Evolutionary conservation across 495 filamentous ascomycete genomes (phyloP).

Genomic region (Melanomma pulvis-pyrius): DNA sequence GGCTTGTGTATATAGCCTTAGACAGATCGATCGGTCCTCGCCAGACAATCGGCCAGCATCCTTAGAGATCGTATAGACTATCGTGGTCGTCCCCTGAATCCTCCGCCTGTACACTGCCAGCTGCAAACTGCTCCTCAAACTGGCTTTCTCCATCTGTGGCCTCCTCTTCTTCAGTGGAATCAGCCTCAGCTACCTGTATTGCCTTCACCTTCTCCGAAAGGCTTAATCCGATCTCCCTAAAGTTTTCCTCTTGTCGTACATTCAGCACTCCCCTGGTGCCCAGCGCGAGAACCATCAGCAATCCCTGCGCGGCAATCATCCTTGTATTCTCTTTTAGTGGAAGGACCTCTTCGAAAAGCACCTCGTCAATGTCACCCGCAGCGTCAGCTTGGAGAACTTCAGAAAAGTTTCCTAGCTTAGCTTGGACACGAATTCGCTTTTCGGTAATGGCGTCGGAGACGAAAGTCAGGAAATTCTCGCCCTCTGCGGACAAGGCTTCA

Average conservation of each 20-base stretch:
- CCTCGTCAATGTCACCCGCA: constrained; percentile 45
- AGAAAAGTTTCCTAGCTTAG: constrained; percentile 42
- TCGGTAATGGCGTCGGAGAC: constrained; percentile 48
- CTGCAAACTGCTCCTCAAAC: constrained; percentile 16
- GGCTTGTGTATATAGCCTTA: background rate
- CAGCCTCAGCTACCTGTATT: background rate
- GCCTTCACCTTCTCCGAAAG: constrained; percentile 23
- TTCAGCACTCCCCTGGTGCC: constrained; percentile 64
- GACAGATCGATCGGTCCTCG: background rate
- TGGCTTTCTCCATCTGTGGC: background rate
- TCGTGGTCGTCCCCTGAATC: constrained; percentile 9
- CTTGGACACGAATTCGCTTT: constrained; percentile 42
- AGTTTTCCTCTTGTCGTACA: constrained; percentile 56
- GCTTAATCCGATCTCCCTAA: constrained; percentile 46
- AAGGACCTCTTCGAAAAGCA: constrained; percentile 64
- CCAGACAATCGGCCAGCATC: background rate
- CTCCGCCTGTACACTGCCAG: background rate
- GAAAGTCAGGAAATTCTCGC: constrained; percentile 63
- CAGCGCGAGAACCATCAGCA: constrained; percentile 72
- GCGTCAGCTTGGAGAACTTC: constrained; percentile 41
- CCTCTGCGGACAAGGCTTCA: constrained; percentile 60
- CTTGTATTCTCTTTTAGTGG: constrained; percentile 56
- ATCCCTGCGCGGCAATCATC: constrained; percentile 68
- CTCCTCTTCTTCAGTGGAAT: background rate
- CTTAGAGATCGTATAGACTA: constrained; percentile 9